phyloP scores from a whole-genome alignment of 306 rosid genomes.

The Lagenaria siceraria region DNA sequence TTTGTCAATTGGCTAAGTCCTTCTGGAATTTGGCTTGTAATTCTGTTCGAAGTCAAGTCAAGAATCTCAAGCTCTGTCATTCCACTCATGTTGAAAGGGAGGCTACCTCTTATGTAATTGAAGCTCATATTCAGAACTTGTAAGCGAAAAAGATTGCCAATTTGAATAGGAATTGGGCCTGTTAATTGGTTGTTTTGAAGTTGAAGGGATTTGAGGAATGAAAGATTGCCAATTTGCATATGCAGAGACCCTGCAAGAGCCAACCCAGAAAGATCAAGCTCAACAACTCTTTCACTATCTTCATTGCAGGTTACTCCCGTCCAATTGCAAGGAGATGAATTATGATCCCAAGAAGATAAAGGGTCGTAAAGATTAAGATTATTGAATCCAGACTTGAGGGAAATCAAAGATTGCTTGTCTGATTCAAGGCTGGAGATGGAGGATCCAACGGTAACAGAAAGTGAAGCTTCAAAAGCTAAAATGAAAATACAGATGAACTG shows the following conservation, averaged over 20 bases:
- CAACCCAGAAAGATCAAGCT: slow-evolving; percentile 33
- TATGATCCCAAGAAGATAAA: slow-evolving; percentile 31
- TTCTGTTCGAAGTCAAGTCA: slow-evolving; percentile 33
- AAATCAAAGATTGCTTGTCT: slow-evolving; percentile 51
- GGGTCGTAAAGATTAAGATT: slow-evolving; percentile 5
- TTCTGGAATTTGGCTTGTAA: slow-evolving; percentile 32
- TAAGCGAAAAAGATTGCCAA: slow-evolving; percentile 25
- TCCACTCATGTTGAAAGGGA: slow-evolving; percentile 32
- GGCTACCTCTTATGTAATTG: slow-evolving; percentile 28
- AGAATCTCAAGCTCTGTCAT: slow-evolving; percentile 31
- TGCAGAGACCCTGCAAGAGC: slow-evolving; percentile 36
- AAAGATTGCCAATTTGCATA: slow-evolving; percentile 37
- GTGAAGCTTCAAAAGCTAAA: neutral
- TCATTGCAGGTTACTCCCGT: slow-evolving; percentile 43
- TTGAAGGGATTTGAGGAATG: slow-evolving; percentile 38
- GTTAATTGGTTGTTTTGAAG: slow-evolving; percentile 34
- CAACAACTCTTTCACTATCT: slow-evolving; percentile 27
- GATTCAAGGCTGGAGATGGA: slow-evolving; percentile 18
- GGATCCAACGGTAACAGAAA: neutral
- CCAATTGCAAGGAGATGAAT: slow-evolving; percentile 50
- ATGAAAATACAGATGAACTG: slow-evolving; percentile 10
- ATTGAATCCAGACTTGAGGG: slow-evolving; percentile 30
- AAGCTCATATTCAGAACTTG: slow-evolving; percentile 41
- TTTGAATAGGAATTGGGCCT: slow-evolving; percentile 41
- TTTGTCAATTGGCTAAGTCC: slow-evolving; percentile 24